Conservation (phyloP, 306 rosid genomes). For the Medicago ruthenica region DNA sequence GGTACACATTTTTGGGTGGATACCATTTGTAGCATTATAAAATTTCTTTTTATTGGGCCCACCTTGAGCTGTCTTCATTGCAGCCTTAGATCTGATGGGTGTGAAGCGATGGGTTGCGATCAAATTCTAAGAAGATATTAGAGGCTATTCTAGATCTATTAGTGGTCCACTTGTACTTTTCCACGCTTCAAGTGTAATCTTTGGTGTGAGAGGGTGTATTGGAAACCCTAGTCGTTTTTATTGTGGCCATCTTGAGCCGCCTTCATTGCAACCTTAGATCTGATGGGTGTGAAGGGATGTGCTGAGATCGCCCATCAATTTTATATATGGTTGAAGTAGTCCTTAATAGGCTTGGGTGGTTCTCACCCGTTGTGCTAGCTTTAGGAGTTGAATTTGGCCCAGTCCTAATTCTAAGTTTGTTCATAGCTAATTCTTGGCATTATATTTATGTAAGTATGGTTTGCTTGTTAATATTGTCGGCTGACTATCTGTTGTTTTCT, state of each 20-base stretch:
- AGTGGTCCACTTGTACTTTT: neutral
- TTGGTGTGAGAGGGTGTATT: neutral
- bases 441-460: neutral
- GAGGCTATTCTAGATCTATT: neutral
- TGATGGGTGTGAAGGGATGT: neutral
- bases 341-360: neutral
- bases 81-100: neutral
- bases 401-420: neutral
- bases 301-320: neutral
- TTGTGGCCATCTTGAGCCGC: neutral
- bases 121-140: neutral
- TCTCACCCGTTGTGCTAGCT: neutral
- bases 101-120: neutral
- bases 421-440: neutral
- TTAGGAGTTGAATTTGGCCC: neutral
- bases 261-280: neutral
- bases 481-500: slow-evolving; percentile 27
- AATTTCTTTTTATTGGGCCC: slow-evolving; percentile 25
- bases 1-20: slow-evolving; percentile 54
- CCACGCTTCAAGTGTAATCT: neutral
- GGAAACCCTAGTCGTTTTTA: neutral
- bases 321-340: slow-evolving; percentile 4
- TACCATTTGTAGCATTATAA: slow-evolving; percentile 9
- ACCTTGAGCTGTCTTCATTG: neutral
- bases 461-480: slow-evolving; percentile 30